A percentile compares a stretch with the other conserved stretches of the same genome.
Evolutionary conservation across 2,329 filamentous ascomycete species (phyloP).

Genomic region (Monosporascus sp.): DNA sequence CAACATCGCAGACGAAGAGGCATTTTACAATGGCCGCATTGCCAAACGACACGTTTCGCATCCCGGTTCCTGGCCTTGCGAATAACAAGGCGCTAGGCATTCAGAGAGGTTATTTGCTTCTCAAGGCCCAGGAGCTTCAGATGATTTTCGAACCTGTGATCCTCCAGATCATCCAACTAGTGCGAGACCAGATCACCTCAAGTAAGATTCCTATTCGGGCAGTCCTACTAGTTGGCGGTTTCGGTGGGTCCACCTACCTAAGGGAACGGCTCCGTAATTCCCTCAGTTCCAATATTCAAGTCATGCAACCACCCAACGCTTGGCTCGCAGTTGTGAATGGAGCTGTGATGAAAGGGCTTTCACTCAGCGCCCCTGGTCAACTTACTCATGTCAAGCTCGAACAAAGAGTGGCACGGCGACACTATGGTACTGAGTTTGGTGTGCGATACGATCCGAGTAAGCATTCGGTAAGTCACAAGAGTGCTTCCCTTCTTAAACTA

Average conservation of each 20-base stretch:
- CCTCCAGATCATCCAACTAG: constrained; percentile 35
- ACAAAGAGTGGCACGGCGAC: neutral
- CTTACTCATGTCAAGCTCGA: neutral
- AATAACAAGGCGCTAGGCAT: constrained; percentile 32
- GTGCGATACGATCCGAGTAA: neutral
- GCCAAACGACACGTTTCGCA: constrained; percentile 32
- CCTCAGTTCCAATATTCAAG: constrained; percentile 30
- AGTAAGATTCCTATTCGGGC: constrained; percentile 37
- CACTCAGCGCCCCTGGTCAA: neutral
- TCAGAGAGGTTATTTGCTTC: constrained; percentile 29
- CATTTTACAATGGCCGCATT: constrained; percentile 28
- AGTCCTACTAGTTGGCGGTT: constrained; percentile 46
- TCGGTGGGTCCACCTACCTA: constrained; percentile 41
- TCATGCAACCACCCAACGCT: constrained; percentile 43
- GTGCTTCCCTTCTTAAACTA: no score
- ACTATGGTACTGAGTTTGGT: neutral
- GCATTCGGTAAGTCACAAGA: neutral
- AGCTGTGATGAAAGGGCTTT: constrained; percentile 33
- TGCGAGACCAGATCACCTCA: constrained; percentile 38
- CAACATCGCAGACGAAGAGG: constrained; percentile 27
- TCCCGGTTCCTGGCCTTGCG: constrained; percentile 31
- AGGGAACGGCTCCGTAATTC: constrained; percentile 31
- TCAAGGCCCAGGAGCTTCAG: constrained; percentile 34
- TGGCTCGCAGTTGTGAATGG: constrained; percentile 48
- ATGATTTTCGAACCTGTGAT: constrained; percentile 41